Percentiles rank a stretch among this genome's conserved stretches.
Evolutionary conservation across 805 yeast genomes (phyloP).

Genomic region (Dipodascus albidus): DNA sequence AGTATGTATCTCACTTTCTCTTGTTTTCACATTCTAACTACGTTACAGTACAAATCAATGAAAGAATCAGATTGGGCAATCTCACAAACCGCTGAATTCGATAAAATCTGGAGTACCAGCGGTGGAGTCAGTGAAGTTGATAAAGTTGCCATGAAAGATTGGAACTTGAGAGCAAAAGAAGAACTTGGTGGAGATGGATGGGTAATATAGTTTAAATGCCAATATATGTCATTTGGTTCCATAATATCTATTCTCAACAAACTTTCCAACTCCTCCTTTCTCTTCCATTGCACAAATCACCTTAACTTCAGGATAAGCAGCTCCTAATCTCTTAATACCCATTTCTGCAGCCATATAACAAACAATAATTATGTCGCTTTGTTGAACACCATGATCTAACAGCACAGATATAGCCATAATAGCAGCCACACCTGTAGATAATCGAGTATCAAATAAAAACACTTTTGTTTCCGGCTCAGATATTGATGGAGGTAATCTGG

Average conservation of each 20-base stretch:
- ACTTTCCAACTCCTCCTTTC: conserved; percentile 50
- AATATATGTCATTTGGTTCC: conserved; percentile 36
- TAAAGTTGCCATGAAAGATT: not conserved
- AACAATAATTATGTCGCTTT: conserved; percentile 53
- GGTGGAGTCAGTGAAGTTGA: not conserved
- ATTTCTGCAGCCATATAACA: conserved; percentile 66
- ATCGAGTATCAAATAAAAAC: conserved; percentile 73
- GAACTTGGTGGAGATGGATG: not conserved
- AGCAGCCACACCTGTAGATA: conserved; percentile 86
- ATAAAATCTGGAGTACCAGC: not conserved
- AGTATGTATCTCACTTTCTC: not conserved
- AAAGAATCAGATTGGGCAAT: conserved; percentile 2
- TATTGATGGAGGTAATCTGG: conserved; percentile 45
- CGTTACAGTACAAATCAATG: not conserved
- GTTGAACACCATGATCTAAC: conserved; percentile 62
- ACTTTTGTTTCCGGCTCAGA: conserved; percentile 29
- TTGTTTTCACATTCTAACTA: not conserved
- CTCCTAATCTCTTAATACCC: conserved; percentile 60
- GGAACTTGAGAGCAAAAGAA: not conserved
- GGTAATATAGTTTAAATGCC: not conserved
- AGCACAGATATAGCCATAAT: conserved; percentile 89
- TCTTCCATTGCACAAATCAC: conserved; percentile 55
- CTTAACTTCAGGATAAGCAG: conserved; percentile 61
- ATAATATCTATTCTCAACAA: conserved; percentile 65
- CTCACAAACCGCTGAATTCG: not conserved